Conservation (phyloP, 108 stramenopile species). For the Parmales sp. region DNA sequence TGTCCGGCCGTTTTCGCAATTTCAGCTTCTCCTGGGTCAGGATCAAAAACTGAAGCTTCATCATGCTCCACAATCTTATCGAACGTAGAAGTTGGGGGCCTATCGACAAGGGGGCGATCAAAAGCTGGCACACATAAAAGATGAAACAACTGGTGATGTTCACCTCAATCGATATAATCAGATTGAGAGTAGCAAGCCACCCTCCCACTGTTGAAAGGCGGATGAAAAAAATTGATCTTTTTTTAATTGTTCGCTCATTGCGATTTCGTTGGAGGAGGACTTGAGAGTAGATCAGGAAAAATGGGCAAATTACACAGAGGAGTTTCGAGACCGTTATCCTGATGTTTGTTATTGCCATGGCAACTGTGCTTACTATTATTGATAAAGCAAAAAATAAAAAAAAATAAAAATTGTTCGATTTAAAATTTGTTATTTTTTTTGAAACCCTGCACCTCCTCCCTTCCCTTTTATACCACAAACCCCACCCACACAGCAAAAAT, state of each 20-base stretch:
- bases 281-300: constrained; percentile 17
- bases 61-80: background rate
- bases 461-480: too few relatives aligned
- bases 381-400: too few relatives aligned
- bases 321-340: constrained; percentile 5
- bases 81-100: constrained; percentile 28
- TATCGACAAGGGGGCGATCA: constrained; percentile 20
- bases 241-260: constrained; percentile 15
- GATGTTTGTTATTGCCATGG: too few relatives aligned
- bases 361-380: too few relatives aligned
- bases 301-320: constrained; percentile 18
- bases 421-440: too few relatives aligned
- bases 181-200: constrained; percentile 34
- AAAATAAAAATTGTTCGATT: too few relatives aligned
- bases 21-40: background rate
- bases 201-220: constrained; percentile 21
- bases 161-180: constrained; percentile 14
- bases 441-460: too few relatives aligned
- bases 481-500: too few relatives aligned
- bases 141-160: constrained; percentile 20
- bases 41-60: background rate
- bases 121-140: constrained; percentile 19
- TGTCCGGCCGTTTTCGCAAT: background rate
- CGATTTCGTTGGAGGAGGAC: constrained; percentile 14
- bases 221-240: constrained; percentile 22